Evolutionary conservation across 2,329 filamentous ascomycete genomes (phyloP).

Genomic region (Mycosphaerella sp.): DNA sequence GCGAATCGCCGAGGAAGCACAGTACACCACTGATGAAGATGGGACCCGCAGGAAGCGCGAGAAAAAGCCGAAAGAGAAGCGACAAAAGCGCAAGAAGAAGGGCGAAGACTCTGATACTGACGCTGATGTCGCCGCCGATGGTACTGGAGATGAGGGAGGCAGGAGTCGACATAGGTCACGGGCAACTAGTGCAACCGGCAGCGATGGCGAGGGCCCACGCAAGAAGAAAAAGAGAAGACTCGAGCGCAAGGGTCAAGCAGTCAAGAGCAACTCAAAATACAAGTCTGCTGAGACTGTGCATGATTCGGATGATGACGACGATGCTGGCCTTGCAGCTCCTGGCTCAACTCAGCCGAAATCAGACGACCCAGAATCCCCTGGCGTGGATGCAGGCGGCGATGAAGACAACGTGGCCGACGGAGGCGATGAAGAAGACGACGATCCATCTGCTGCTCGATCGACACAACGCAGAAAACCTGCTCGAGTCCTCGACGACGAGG

Average conservation of each 20-base stretch:
- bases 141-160: constrained; percentile 43
- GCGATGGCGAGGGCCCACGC: constrained; percentile 52
- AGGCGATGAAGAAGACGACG: constrained; percentile 28
- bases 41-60: constrained; percentile 75
- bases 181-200: constrained; percentile 31
- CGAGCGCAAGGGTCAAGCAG: constrained; percentile 46
- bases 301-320: constrained; percentile 60
- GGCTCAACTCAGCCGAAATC: constrained; percentile 21
- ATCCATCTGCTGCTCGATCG: constrained; percentile 13
- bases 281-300: constrained; percentile 82
- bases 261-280: constrained; percentile 54
- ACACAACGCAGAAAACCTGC: constrained; percentile 28
- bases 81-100: constrained; percentile 56
- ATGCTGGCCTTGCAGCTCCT: constrained; percentile 19
- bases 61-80: constrained; percentile 49
- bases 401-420: constrained; percentile 23
- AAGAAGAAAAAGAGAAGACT: constrained; percentile 55
- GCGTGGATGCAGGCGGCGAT: constrained; percentile 12
- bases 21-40: constrained; percentile 78
- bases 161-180: constrained; percentile 30
- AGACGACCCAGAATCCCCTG: constrained; percentile 24
- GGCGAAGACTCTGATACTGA: constrained; percentile 40
- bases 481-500: constrained; percentile 32
- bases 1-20: constrained; percentile 56
- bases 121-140: constrained; percentile 38